These are phyloP conservation scores for Antarctomyces pellizariae DNA, from an alignment of 495 filamentous ascomycete species.

Conservation along the genomic window DNA sequence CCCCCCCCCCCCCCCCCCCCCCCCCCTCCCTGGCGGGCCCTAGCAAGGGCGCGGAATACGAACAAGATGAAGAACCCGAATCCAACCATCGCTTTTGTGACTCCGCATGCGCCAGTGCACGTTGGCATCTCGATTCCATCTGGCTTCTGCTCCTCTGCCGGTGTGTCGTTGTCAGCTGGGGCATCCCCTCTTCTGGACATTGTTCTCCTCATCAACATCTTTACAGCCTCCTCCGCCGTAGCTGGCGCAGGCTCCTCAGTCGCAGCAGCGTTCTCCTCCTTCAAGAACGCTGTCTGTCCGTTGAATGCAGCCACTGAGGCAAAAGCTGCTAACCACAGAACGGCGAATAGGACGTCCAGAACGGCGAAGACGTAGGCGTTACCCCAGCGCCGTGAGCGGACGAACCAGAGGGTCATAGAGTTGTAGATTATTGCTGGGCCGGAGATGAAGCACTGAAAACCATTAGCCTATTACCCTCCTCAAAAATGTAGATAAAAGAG, in stretches of 20 bases:
- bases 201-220: conserved; percentile 10
- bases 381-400: conserved; percentile 53
- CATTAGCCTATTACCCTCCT: conserved; percentile 3
- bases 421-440: conserved; percentile 68
- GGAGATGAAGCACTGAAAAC: conserved; percentile 55
- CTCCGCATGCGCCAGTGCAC: conserved; percentile 33
- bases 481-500: too few relatives aligned
- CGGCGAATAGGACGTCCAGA: conserved; percentile 45
- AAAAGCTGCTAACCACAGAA: conserved; percentile 75
- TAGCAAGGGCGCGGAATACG: conserved; percentile 13
- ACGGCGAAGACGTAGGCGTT: conserved; percentile 62
- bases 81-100: conserved; percentile 59
- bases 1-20: too few relatives aligned
- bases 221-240: conserved; percentile 14
- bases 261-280: too few relatives aligned
- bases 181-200: conserved; percentile 8
- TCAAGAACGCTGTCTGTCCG: too few relatives aligned
- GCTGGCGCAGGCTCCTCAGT: too few relatives aligned
- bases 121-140: too few relatives aligned
- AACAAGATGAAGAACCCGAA: conserved; percentile 68
- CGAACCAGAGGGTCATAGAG: conserved; percentile 60
- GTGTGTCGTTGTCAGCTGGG: conserved; percentile 9
- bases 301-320: conserved; percentile 53
- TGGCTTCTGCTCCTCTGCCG: conserved; percentile 9
- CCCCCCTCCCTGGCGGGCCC: too few relatives aligned